Conservation (phyloP, 2,329 filamentous ascomycete species). For the Alternaria arbusti region DNA sequence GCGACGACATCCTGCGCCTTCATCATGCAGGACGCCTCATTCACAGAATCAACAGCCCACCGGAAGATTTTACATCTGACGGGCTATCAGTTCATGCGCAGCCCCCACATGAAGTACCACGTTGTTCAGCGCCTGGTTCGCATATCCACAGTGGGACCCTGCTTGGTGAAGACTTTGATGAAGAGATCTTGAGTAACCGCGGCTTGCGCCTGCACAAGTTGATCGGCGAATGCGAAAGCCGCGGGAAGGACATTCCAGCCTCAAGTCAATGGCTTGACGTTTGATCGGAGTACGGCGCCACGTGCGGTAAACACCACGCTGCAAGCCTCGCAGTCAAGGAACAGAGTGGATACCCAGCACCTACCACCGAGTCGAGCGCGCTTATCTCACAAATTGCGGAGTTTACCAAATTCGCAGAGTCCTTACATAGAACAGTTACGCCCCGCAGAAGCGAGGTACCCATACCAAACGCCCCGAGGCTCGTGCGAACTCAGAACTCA, state of each 20-base stretch:
- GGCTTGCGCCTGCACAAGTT: background rate
- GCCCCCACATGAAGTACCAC: conserved; percentile 10
- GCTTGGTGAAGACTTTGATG: background rate
- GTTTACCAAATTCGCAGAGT: conserved; percentile 1
- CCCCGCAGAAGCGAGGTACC: conserved; percentile 4
- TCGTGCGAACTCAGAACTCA: conserved; percentile 2
- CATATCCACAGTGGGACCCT: conserved; percentile 1
- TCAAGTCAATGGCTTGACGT: conserved; percentile 7
- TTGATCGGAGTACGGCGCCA: conserved; percentile 16
- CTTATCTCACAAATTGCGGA: conserved; percentile 17
- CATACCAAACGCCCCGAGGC: background rate
- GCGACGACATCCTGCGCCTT: conserved; percentile 6
- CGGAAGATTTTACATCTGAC: conserved; percentile 3
- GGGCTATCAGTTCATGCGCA: conserved; percentile 6
- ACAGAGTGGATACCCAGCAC: conserved; percentile 3
- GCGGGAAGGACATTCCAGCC: conserved; percentile 4
- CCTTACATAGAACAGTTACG: conserved; percentile 1
- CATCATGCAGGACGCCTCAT: conserved; percentile 8
- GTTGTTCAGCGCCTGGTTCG: conserved; percentile 11
- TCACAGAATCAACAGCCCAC: conserved; percentile 1
- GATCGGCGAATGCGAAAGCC: background rate
- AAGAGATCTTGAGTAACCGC: conserved; percentile 3
- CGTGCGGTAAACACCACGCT: conserved; percentile 13
- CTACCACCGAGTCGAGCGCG: conserved; percentile 13
- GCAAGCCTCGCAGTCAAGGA: conserved; percentile 11